Base-by-base conservation (phyloP, 2,329 filamentous ascomycete genomes). In the Cercospora sojina region DNA sequence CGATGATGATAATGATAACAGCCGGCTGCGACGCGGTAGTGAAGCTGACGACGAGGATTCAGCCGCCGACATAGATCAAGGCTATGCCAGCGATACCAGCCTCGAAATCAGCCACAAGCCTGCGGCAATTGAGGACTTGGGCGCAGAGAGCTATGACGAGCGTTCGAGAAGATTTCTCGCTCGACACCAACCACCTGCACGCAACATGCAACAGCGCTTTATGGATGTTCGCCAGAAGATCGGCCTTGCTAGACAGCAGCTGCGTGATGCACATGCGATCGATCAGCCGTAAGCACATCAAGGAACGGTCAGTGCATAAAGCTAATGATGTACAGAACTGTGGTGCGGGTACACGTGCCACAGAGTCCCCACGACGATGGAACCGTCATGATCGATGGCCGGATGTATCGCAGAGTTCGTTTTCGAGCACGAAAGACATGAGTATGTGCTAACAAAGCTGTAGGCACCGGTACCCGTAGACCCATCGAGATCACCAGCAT, bases 1-100 rank as follows among this genome's bases (percentile, higher is more conserved):
- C 62, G 86, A 88, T 72, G 86, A 87, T 70, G 85, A 88, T 62
- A 84, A 86, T 51, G 79, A 81, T 51, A 47, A 27, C 43, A 47
- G 43, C 13, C 23, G 12, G 18, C 35, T n/a, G 18, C 65, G 57
- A 16, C 55, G 38, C 53, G 64, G 61, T 18, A 68, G 64, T 56
- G 66, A 68, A 58, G 64, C 65, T 31, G 71, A 74, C 62, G 71
- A 71, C 16, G 69, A 73, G 41, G 70, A 67, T 25, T 64, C 66
- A 23, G 53, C 60, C 9, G 64, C 59, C 23, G 71, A 69, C 23
- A 38, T 67, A 18, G 68, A 72, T 59, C 35, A 64, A 38, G 72
- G 67, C 43, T 70, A 74, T 58, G 64, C 58, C 32, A 74, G 73
- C 63, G 75, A 77, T 41, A 71, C 71, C 2, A 73, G 70, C 59